Base-by-base conservation (phyloP, 352 stramenopile genomes). In the Phytopythium kandeliae region DNA sequence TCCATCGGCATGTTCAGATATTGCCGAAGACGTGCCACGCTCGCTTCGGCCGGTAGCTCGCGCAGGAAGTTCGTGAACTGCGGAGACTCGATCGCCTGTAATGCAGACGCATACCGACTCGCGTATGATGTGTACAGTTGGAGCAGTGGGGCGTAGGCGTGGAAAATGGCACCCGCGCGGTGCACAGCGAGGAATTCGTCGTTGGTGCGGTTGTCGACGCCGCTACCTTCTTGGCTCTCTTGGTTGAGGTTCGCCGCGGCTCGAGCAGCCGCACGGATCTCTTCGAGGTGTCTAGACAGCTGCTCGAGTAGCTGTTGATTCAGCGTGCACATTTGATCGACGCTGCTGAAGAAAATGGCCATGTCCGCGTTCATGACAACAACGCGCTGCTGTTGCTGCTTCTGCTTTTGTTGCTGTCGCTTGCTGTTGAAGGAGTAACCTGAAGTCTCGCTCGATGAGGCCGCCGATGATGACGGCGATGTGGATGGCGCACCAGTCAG, bases 1-100 rank as follows among this genome's bases (percentile, higher is more conserved):
- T 92, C 79, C 63, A 95, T 89, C 7, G 84, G 84, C 79, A 92
- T 92, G 43, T 92, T 92, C n/a, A 95, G 55, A 40, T 90, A 92
- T 21, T 69, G 81, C 16, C 74, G 63, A 24, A 94, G 57, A 3
- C 75, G 69, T 25, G 86, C 81, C 4, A 77, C 56, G 36, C 78
- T 79, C 2, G 74, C 71, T 12, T 90, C 78, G 13, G 70, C 59
- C 1, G 82, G 81, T 37, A 94, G 68, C 37, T 91, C 77, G n/a
- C 68, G 67, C 26, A 94, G 45, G 47, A 94, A 92, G 21, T 49
- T 65, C 9, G 66, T 67, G 47, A 94, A 92, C 45, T 89, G 69
- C 11, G 72, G 67, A n/a, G 84, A 87, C 28, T 85, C 69, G 55
- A 92, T 88, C 11, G 75, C 75, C 30, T 69, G 71, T 28, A 92